A percentile compares a stretch with the other conserved stretches of the same genome.
phyloP scores from a whole-genome alignment of 495 filamentous ascomycete genomes.

The Amniculicola lignicola region DNA sequence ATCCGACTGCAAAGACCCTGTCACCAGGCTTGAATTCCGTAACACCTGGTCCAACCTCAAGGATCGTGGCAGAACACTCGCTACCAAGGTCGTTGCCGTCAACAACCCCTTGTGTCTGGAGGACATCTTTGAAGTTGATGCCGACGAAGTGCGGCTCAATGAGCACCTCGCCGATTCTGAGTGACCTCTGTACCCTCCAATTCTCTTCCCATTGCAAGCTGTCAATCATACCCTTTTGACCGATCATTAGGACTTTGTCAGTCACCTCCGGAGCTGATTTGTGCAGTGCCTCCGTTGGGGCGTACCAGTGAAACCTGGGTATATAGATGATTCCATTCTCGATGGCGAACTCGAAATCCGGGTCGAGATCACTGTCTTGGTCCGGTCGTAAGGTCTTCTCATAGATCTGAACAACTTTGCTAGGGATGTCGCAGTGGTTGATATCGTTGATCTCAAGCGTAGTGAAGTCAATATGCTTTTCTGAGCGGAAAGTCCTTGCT shows the following conservation, averaged over 20 bases:
- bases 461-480: neutral
- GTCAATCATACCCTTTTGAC: neutral
- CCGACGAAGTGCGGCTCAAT: neutral
- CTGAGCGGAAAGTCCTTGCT: neutral
- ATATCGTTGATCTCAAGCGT: neutral
- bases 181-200: neutral
- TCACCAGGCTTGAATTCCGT: too few relatives aligned
- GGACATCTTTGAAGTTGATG: conserved; percentile 1
- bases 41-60: too few relatives aligned
- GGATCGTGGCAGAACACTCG: too few relatives aligned
- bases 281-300: neutral
- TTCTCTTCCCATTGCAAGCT: neutral
- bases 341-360: neutral
- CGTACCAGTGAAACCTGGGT: neutral
- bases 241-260: neutral
- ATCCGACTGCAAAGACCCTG: too few relatives aligned
- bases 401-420: neutral
- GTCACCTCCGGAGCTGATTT: neutral
- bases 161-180: neutral
- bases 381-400: neutral
- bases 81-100: too few relatives aligned
- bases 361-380: neutral
- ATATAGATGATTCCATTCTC: neutral
- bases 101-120: too few relatives aligned
- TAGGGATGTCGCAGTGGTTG: neutral